A percentile compares a stretch with the other conserved stretches of the same genome.
These are phyloP conservation scores for Pulveroboletus sp. DNA, from an alignment of 768 basidiomycete genomes.

Conservation along the genomic window DNA sequence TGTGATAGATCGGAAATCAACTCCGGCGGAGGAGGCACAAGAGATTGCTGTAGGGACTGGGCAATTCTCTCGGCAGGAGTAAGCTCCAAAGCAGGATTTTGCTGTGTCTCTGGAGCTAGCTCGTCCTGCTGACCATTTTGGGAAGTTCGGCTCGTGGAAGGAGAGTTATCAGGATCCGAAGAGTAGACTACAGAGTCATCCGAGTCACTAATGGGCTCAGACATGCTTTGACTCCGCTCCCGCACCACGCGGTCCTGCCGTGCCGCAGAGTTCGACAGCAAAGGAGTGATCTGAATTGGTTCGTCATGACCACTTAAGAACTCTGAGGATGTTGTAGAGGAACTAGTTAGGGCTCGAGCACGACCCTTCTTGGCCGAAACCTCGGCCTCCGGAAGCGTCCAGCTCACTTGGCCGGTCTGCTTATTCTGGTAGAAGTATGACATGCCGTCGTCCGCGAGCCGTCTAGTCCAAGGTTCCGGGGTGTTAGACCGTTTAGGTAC, in stretches of 20 bases:
- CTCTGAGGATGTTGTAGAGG: slow-evolving; percentile 32
- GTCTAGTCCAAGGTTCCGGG: slow-evolving; percentile 80
- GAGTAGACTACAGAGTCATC: slow-evolving; percentile 64
- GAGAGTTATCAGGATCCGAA: slow-evolving; percentile 30
- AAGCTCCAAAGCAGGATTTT: slow-evolving; percentile 37
- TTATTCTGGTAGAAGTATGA: slow-evolving; percentile 79
- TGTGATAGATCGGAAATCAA: slow-evolving; percentile 58
- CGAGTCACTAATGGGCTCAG: slow-evolving; percentile 60
- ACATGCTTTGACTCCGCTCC: slow-evolving; percentile 28
- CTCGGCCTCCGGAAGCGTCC: slow-evolving; percentile 57
- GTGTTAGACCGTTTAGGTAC: slow-evolving; percentile 52
- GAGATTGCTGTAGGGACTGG: slow-evolving; percentile 54
- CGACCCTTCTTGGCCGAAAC: slow-evolving; percentile 26
- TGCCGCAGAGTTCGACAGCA: slow-evolving; percentile 34
- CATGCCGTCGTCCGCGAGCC: slow-evolving; percentile 76
- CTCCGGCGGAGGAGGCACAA: slow-evolving; percentile 55
- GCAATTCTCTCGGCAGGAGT: slow-evolving; percentile 68
- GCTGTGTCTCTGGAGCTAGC: slow-evolving; percentile 10
- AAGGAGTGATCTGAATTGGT: slow-evolving; percentile 20
- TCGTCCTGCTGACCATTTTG: slow-evolving; percentile 25
- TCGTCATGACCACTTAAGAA: slow-evolving; percentile 21
- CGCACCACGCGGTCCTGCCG: slow-evolving; percentile 25
- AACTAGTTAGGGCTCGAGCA: slow-evolving; percentile 31
- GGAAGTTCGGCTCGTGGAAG: slow-evolving; percentile 29
- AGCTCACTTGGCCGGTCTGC: slow-evolving; percentile 58